Evolutionary conservation across 257 asterid species (phyloP).

Genomic region (Nicotiana otophora): DNA sequence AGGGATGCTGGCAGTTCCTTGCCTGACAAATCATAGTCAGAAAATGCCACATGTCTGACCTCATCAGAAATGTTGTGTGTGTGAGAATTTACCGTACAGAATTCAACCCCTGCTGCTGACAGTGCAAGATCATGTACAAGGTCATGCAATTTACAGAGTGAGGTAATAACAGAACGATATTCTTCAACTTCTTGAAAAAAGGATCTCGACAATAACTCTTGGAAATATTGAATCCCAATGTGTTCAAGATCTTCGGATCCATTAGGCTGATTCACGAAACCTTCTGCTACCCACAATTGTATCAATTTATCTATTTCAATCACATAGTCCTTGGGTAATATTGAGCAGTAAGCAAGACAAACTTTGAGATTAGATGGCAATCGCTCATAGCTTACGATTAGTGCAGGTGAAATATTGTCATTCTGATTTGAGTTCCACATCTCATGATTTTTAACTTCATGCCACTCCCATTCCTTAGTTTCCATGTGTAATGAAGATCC

Average conservation of each 20-base stretch:
- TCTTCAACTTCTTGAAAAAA: background rate
- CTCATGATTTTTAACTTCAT: background rate
- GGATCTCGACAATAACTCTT: background rate
- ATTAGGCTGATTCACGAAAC: background rate
- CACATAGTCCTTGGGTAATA: background rate
- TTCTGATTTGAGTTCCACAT: background rate
- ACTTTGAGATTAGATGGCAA: background rate
- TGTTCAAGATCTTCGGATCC: background rate
- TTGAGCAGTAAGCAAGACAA: background rate
- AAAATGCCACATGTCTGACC: background rate
- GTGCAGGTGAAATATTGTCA: background rate
- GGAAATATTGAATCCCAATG: background rate
- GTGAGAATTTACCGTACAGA: background rate
- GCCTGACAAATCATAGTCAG: background rate
- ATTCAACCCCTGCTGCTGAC: background rate
- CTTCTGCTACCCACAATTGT: background rate
- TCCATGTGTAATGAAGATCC: background rate
- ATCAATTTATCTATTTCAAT: background rate
- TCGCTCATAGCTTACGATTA: background rate
- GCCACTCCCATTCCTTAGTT: background rate
- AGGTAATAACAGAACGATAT: background rate
- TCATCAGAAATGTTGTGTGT: background rate
- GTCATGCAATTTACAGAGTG: background rate
- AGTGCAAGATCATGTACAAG: background rate
- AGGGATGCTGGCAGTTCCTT: background rate